phyloP scores from a whole-genome alignment of 2,329 filamentous ascomycete species.

The Botrytis medusae region DNA sequence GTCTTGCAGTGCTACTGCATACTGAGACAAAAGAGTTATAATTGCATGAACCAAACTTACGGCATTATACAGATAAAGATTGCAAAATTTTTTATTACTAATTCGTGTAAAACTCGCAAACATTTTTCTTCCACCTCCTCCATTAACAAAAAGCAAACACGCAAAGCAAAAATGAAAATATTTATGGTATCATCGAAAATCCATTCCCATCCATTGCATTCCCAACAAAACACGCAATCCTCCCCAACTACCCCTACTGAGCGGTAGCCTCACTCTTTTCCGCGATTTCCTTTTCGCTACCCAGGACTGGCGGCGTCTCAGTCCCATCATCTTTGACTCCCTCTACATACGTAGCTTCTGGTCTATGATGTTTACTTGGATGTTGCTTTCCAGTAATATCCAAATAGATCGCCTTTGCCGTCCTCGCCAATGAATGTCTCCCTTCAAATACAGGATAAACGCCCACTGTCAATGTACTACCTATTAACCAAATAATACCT shows the following conservation, averaged over 20 bases:
- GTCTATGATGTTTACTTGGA: constrained; percentile 33
- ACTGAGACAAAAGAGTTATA: neutral
- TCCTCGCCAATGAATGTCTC: constrained; percentile 62
- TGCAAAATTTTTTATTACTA: neutral
- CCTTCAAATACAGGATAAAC: constrained; percentile 82
- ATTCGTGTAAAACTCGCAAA: too few species aligned
- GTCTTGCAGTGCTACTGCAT: neutral
- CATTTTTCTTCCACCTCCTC: neutral
- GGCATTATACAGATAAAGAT: neutral
- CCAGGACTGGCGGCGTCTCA: constrained; percentile 29
- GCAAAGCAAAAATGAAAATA: neutral
- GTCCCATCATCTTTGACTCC: constrained; percentile 31
- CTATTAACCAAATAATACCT: constrained; percentile 79
- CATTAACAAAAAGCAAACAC: neutral
- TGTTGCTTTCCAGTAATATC: constrained; percentile 54
- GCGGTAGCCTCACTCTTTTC: constrained; percentile 11
- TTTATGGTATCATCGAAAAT: constrained; percentile 3
- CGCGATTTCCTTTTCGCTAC: constrained; percentile 28
- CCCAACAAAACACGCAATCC: neutral
- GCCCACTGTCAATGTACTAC: constrained; percentile 69
- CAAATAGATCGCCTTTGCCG: constrained; percentile 58
- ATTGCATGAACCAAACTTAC: neutral
- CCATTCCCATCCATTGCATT: neutral
- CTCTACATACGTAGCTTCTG: constrained; percentile 35
- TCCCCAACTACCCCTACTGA: neutral